Evolutionary conservation across 225 moss, liverwort and hornwort species (phyloP), one percentile per base, ranked within the genome.

Genomic region (Marchantia polymorpha): DNA sequence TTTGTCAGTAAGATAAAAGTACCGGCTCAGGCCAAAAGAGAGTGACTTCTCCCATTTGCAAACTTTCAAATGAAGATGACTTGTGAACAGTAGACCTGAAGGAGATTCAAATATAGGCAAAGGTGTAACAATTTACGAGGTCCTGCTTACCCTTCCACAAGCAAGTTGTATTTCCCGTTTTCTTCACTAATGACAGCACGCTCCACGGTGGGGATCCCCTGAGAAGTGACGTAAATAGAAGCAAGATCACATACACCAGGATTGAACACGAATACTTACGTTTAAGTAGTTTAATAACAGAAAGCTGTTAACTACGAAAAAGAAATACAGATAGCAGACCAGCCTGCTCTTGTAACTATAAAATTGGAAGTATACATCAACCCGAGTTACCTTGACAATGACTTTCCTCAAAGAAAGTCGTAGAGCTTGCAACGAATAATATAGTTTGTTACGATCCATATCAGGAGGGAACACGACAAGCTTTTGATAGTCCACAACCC

Each of bases 181-280:
- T 91, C 91, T 82, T 90, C 90, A 78, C 93, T 99, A 47, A 99
- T 99, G 23, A 99, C 97, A 70, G 97, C 97, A 54, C 97, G 88
- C 82, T 95, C 97, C 76, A 99, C 95, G 67, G 95, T 91, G 76
- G 97, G 90, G 76, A 99, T 99, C 75, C 97, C 97, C 97, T 97
- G 87, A 64, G 53, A 61, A 1, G 25, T 52, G 14, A 71, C n/a
- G 22, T 50, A 4, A 11, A 39, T 39, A 71, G 8, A 47, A 20
- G 50, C 51, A 50, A 71, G 49, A 50, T n/a, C n/a, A 22, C 49
- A n/a, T 50, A n/a, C 20, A 22, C 22, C 69, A 39, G 12, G 7
- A 20, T 69, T 48, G 8, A 20, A 46, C 69, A 47, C 47, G 19
- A 69, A 23, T 22, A 3, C 61, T n/a, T 59, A 6, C n/a, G 6